Percentiles rank a stretch among this genome's conserved stretches.
These are phyloP conservation scores for Pneumocystis carinii DNA, from an alignment of 1,139 yeast genomes.

Conservation along the genomic window DNA sequence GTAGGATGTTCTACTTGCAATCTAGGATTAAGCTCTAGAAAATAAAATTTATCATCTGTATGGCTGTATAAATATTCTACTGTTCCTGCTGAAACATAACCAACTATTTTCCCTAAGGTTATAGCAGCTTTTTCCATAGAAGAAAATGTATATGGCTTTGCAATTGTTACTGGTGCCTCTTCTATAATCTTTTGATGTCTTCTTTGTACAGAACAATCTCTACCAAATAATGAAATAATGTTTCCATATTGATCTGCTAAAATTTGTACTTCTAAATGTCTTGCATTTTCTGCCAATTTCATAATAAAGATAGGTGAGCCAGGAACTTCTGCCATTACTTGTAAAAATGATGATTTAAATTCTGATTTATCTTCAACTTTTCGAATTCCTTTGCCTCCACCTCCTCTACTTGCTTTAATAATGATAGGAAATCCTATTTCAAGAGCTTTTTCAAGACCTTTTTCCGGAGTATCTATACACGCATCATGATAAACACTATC, in stretches of 20 bases:
- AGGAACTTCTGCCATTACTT: slow-evolving; percentile 88
- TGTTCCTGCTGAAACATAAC: slow-evolving; percentile 97
- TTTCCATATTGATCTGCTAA: slow-evolving; percentile 93
- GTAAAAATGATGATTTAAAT: slow-evolving; percentile 56
- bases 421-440: slow-evolving; percentile 88
- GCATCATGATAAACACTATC: slow-evolving; percentile 75
- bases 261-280: slow-evolving; percentile 89
- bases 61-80: slow-evolving; percentile 93
- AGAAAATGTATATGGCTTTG: slow-evolving; percentile 68
- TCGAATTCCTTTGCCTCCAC: slow-evolving; percentile 98
- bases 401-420: slow-evolving; percentile 97
- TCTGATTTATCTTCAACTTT: slow-evolving; percentile 69
- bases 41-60: slow-evolving; percentile 85
- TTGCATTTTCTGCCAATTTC: slow-evolving; percentile 88
- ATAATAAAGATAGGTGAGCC: slow-evolving; percentile 92
- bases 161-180: slow-evolving; percentile 93
- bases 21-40: slow-evolving; percentile 92
- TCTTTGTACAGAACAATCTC: slow-evolving; percentile 96
- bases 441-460: slow-evolving; percentile 71
- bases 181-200: slow-evolving; percentile 93
- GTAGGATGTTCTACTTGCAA: slow-evolving; percentile 99
- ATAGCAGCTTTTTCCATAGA: slow-evolving; percentile 96
- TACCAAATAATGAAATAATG: slow-evolving; percentile 80
- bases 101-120: slow-evolving; percentile 86
- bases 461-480: slow-evolving; percentile 73